Percentiles rank a stretch among this genome's conserved stretches.
phyloP scores from a whole-genome alignment of 257 asterid species.

The Solanum okadae region DNA sequence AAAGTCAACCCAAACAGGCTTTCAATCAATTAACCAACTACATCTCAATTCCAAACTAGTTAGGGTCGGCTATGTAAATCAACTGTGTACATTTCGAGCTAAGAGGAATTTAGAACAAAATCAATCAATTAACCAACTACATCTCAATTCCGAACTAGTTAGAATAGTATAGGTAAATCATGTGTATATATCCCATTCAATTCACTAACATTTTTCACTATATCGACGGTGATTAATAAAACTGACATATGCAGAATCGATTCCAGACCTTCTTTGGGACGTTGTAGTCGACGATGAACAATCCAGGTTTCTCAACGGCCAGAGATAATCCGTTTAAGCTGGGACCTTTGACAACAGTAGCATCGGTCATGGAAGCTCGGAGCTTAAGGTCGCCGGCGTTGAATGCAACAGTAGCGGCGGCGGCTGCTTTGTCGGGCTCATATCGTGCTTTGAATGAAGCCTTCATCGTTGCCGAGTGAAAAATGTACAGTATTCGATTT shows the following conservation, averaged over 20 bases:
- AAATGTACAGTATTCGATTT: not conserved
- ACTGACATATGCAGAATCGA: not conserved
- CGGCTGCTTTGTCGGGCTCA: constrained; percentile 63
- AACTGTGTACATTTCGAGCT: not conserved
- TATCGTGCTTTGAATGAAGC: constrained; percentile 74
- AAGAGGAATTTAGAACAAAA: not conserved
- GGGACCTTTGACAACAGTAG: constrained; percentile 83
- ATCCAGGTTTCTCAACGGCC: constrained; percentile 84
- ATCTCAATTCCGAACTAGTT: not conserved
- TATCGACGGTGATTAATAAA: not conserved
- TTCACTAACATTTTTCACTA: not conserved
- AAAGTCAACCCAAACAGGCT: not conserved
- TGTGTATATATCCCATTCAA: not conserved
- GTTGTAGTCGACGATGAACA: constrained; percentile 72
- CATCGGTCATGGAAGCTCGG: constrained; percentile 84
- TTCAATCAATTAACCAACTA: not conserved
- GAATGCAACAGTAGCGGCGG: constrained; percentile 59
- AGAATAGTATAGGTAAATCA: not conserved
- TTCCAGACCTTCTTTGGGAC: constrained; percentile 65
- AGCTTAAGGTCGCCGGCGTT: constrained; percentile 90
- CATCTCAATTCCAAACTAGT: not conserved
- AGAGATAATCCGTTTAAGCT: constrained; percentile 66
- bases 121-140: not conserved
- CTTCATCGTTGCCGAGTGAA: constrained; percentile 28
- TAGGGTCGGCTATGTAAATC: not conserved